Evolutionary conservation across 78 protist species (phyloP).

Genomic region (Tieghemostelium lacteum): DNA sequence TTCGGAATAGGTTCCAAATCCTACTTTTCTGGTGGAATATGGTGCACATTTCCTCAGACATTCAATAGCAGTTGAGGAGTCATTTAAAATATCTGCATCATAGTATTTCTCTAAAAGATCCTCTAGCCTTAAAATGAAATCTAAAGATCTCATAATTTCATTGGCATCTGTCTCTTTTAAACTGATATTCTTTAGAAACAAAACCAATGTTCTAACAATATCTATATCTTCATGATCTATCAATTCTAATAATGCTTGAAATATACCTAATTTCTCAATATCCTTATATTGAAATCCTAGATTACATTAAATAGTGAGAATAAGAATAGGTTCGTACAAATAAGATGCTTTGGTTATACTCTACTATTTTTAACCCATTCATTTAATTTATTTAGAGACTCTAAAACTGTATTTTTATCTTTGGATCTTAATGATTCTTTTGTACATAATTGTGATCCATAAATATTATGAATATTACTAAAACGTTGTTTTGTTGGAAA

Average conservation of each 20-base stretch:
- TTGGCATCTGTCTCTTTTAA: slow-evolving; percentile 13
- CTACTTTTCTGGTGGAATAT: slow-evolving; percentile 13
- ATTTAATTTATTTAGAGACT: slow-evolving; percentile 24
- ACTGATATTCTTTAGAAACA: slow-evolving; percentile 4
- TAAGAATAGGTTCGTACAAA: neutral
- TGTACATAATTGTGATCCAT: too few species aligned
- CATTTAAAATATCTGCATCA: slow-evolving; percentile 34
- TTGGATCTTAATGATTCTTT: slow-evolving; percentile 37
- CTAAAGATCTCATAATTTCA: slow-evolving; percentile 54
- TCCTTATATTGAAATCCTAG: slow-evolving; percentile 25
- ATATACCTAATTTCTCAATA: slow-evolving; percentile 41
- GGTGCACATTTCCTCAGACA: slow-evolving; percentile 65
- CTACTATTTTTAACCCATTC: slow-evolving; percentile 59
- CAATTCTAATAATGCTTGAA: slow-evolving; percentile 13
- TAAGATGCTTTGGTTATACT: neutral
- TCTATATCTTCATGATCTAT: slow-evolving; percentile 11
- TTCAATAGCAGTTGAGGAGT: slow-evolving; percentile 37
- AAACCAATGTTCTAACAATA: neutral
- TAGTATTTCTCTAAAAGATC: slow-evolving; percentile 14
- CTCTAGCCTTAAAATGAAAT: slow-evolving; percentile 39
- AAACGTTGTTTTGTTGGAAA: too few species aligned
- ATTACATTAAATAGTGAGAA: neutral
- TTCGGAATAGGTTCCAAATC: slow-evolving; percentile 33
- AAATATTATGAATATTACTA: too few species aligned
- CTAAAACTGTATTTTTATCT: neutral